Conservation (phyloP, 495 filamentous ascomycete species). For the Penicillium lagena region DNA sequence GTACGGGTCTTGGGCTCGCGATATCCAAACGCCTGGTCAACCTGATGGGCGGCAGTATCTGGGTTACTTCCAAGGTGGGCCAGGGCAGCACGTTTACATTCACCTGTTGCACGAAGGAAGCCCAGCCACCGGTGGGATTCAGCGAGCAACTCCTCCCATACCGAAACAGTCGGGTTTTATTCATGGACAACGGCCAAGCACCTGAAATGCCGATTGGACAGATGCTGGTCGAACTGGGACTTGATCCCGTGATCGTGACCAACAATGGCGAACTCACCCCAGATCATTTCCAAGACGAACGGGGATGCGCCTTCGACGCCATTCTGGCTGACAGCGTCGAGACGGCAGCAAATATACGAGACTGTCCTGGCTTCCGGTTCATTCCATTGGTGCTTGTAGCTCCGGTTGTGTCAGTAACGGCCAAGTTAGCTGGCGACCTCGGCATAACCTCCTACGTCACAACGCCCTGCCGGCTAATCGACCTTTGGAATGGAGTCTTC, state of each 20-base stretch:
- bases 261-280: slow-evolving; percentile 33
- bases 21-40: slow-evolving; percentile 72
- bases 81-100: slow-evolving; percentile 85
- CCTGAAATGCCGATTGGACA: slow-evolving; percentile 57
- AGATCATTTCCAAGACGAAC: slow-evolving; percentile 39
- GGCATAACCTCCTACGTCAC: slow-evolving; percentile 95
- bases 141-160: slow-evolving; percentile 77
- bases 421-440: slow-evolving; percentile 86
- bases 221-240: slow-evolving; percentile 64
- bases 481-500: slow-evolving; percentile 88
- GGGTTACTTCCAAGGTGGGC: slow-evolving; percentile 81
- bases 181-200: slow-evolving; percentile 76
- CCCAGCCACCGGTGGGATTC: slow-evolving; percentile 61
- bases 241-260: slow-evolving; percentile 67
- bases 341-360: slow-evolving; percentile 70
- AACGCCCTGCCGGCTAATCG: slow-evolving; percentile 81
- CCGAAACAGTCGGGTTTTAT: slow-evolving; percentile 70
- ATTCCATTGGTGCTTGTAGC: slow-evolving; percentile 84
- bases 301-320: slow-evolving; percentile 66
- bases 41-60: slow-evolving; percentile 77
- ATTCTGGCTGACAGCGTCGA: slow-evolving; percentile 86
- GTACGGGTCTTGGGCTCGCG: slow-evolving; percentile 70
- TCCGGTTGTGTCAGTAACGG: slow-evolving; percentile 73
- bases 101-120: slow-evolving; percentile 69
- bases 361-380: slow-evolving; percentile 77